Base-by-base conservation (phyloP, 202 grass and related monocot species). In the Miscanthus sacchariflorus region DNA sequence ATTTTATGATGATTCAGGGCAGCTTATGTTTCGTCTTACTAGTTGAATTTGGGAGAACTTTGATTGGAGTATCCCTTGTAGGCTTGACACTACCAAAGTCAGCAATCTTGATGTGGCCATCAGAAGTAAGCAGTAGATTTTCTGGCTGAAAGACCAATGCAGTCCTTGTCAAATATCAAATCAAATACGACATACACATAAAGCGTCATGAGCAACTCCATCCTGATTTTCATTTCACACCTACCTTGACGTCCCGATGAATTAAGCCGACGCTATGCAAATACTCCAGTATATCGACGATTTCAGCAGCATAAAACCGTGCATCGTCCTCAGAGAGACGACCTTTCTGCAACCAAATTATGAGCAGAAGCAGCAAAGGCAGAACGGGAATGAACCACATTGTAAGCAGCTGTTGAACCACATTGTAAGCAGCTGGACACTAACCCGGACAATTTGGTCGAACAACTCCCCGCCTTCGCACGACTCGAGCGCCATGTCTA, bases 81-180 rank as follows among this genome's bases (percentile, higher is more conserved):
- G 97, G 97, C 84, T 99, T 99, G 18, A 99, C 94, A 25, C 97
- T 99, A 74, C 97, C 94, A 95, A 99, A 99, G 82, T 99, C 97
- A 83, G 97, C 97, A 78, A 99, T 89, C 82, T 97, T 99, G 79
- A 99, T 90, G 84, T 99, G 97, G 30, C 94, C 97, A 89, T 99
- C 94, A 58, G 84, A 84, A 77, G 97, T 96, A 75, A 99, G 88
- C 63, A 99, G 66, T 90, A 99, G 83, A 83, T 99, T 99, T 89
- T 99, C 97, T 78, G 97, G 97, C 97, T 99, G 97, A 73, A 86
- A 90, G 48, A 91, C 88, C 9, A 88, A 76, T 82, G 61, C 33
- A 74, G 21, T 7, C 27, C 21, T 11, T 21, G 8, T 78, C 39
- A 66, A 39, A 72, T 30, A 56, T 72, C 38, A 66, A 30, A 39